Percentiles rank a stretch among this genome's conserved stretches.
phyloP scores from a whole-genome alignment of 1,139 yeast species.

The Pichia sp. region DNA sequence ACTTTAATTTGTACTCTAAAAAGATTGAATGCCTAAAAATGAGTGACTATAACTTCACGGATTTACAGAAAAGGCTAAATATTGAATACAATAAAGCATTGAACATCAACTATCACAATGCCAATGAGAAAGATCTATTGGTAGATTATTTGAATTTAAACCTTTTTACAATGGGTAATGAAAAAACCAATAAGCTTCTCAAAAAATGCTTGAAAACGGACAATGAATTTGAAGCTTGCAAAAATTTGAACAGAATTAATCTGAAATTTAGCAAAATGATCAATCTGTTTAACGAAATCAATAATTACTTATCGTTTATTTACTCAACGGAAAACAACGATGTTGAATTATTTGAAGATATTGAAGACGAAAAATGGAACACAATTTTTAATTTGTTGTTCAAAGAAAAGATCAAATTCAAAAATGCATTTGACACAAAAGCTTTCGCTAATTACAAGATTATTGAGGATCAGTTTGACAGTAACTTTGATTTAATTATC shows the following conservation, averaged over 20 bases:
- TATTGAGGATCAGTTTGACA: conserved; percentile 6
- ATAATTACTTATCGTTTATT: conserved; percentile 23
- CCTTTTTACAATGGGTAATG: conserved; percentile 10
- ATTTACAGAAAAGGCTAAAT: too few relatives aligned
- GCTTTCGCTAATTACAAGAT: conserved; percentile 14
- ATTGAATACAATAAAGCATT: background rate
- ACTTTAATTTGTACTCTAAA: conserved; percentile 20
- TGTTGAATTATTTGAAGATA: conserved; percentile 12
- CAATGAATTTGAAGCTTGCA: conserved; percentile 55
- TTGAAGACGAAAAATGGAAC: conserved; percentile 18
- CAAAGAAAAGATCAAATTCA: conserved; percentile 14
- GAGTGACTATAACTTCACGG: background rate
- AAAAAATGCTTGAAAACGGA: conserved; percentile 55
- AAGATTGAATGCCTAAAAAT: conserved; percentile 21
- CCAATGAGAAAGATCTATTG: conserved; percentile 12
- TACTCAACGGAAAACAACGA: conserved; percentile 21
- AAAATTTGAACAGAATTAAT: conserved; percentile 36
- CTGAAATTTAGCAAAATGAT: conserved; percentile 18
- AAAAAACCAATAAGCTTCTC: conserved; percentile 22
- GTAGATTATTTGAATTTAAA: conserved; percentile 19
- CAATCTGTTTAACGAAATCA: conserved; percentile 17
- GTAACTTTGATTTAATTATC: conserved; percentile 19
- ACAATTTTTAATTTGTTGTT: conserved; percentile 16
- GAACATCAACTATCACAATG: background rate
- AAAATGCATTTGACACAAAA: conserved; percentile 13